Evolutionary conservation across 257 asterid species (phyloP), one percentile per base, ranked within the genome.

Genomic region (Striga asiatica): DNA sequence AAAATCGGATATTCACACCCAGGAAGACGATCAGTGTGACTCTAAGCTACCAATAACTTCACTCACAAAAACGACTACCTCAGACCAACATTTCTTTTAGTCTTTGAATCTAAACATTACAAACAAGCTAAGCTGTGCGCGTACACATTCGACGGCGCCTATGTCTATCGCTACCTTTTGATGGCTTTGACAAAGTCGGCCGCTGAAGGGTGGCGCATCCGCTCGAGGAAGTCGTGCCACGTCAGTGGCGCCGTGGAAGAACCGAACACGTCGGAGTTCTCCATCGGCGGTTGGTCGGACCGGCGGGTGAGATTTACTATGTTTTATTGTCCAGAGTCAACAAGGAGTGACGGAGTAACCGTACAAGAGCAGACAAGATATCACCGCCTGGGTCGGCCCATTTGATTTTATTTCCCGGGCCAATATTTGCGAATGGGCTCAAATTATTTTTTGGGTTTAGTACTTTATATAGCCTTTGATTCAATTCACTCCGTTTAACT

Each of bases 151-250:
- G 48, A 21, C 9, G 48, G 48, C 9, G 62, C 8, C 27, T 25
- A 10, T 12, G 19, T 6, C 50, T 9, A 9, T 10, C 39, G 50
- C 1, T 29, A 85, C 98, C 95, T 88, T 73, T 88, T 84, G 67
- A 88, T 92, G 47, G 82, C 80, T 81, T 88, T 92, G 61, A 92
- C 98, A 35, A 92, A 82, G 17, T 88, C 95, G 47, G 95, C 70
- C 55, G 98, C 98, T 38, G 88, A 79, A 41, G 98, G 97, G 23
- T 92, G 94, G 61, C 98, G 97, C 98, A 92, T 88, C 58, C 97
- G 92, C 56, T 92, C 95, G 43, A 92, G 97, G 67, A 92, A 92
- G 72, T 84, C 95, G 80, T 88, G 98, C 95, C 85, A 81, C 74
- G 95, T 80, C 60, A 82, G 62, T 55, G 95, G 93, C 50, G 91